Conservation (phyloP, 306 rosid species). For the Malus orientalis region DNA sequence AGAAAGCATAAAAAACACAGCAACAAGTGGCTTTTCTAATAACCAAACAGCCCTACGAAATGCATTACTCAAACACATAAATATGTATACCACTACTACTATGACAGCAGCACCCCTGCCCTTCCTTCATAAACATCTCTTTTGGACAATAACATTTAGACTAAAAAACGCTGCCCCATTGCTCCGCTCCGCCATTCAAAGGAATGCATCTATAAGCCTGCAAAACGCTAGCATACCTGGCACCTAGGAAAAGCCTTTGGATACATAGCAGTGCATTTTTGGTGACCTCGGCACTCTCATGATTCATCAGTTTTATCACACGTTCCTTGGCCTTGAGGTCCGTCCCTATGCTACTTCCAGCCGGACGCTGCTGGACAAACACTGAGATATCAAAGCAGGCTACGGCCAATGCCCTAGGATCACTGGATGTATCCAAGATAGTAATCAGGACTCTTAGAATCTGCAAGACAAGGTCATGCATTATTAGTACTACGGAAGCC, state of each 20-base stretch:
- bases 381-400: slow-evolving; percentile 92
- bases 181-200: neutral
- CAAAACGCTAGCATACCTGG: slow-evolving; percentile 94
- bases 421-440: slow-evolving; percentile 74
- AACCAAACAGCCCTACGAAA: neutral
- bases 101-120: neutral
- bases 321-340: slow-evolving; percentile 97
- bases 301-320: slow-evolving; percentile 90
- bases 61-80: neutral
- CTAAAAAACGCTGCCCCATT: no score
- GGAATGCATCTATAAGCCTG: slow-evolving; percentile 43
- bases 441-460: slow-evolving; percentile 82
- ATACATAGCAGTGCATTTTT: slow-evolving; percentile 93
- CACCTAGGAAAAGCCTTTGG: slow-evolving; percentile 93
- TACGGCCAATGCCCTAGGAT: slow-evolving; percentile 82
- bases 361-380: slow-evolving; percentile 75
- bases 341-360: slow-evolving; percentile 82
- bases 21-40: neutral
- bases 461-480: slow-evolving; percentile 39
- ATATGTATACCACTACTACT: neutral
- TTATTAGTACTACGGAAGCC: slow-evolving; percentile 6
- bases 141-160: neutral
- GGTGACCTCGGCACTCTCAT: slow-evolving; percentile 88
- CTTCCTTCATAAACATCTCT: neutral
- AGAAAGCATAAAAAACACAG: neutral